A percentile compares a stretch with the other conserved stretches of the same genome.
Conservation (phyloP, 805 yeast species). For the Candida insectalens region DNA sequence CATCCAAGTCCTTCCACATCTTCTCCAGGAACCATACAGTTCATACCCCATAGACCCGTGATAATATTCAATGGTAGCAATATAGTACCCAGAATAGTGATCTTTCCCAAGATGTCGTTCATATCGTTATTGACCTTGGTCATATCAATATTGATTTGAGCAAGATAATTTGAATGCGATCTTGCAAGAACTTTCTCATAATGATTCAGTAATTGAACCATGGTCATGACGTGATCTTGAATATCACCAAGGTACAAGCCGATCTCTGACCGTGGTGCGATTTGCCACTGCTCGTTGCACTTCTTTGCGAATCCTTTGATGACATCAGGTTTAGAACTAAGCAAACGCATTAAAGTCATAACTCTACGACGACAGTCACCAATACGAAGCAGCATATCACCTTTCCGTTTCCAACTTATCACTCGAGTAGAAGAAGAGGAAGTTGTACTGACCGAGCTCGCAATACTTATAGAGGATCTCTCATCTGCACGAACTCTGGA, state of each 20-base stretch:
- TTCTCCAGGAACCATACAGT: conserved; percentile 94
- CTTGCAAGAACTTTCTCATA: conserved; percentile 90
- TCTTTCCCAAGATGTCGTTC: conserved; percentile 91
- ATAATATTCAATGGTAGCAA: conserved; percentile 91
- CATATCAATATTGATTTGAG: conserved; percentile 97
- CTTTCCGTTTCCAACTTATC: conserved; percentile 81
- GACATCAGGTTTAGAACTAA: conserved; percentile 96
- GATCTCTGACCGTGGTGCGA: conserved; percentile 74
- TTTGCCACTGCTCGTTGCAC: conserved; percentile 77
- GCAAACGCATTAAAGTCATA: conserved; percentile 75
- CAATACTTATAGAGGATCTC: conserved; percentile 12
- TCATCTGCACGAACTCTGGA: conserved; percentile 20
- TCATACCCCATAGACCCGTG: conserved; percentile 99
- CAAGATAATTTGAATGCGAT: conserved; percentile 92
- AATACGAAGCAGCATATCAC: conserved; percentile 88
- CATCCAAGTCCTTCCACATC: conserved; percentile 47
- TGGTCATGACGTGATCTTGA: conserved; percentile 94
- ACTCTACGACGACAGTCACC: conserved; percentile 94
- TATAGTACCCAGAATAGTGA: conserved; percentile 88
- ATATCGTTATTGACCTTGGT: conserved; percentile 93
- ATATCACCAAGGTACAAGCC: conserved; percentile 94
- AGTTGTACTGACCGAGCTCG: conserved; percentile 12
- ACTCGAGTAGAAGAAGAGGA: conserved; percentile 31
- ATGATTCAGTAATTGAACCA: conserved; percentile 92
- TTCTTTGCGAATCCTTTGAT: conserved; percentile 90